Evolutionary conservation across 768 basidiomycete genomes (phyloP), one percentile per base, ranked within the genome.

Genomic region (Paxillus rubicundulus): DNA sequence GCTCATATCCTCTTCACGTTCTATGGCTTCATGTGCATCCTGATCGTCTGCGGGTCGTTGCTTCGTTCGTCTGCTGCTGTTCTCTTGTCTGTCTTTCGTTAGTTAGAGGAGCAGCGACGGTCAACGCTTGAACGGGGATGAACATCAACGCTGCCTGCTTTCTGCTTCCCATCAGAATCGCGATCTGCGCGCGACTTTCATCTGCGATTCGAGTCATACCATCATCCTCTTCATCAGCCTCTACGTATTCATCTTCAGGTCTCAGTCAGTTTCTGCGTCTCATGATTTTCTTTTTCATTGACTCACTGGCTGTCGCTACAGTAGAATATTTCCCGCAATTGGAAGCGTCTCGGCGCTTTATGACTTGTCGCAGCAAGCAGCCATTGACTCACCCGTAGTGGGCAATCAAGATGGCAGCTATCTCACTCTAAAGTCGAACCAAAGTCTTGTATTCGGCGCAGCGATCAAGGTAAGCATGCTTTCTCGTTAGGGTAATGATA

Each of bases 361-460:
- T 57, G 71, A 77, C 45, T 67, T 84, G 20, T 71, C 84, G 0
- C 66, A 73, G 2, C 64, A 72, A 28, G 82, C 82, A 3, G 74
- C 72, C 1, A 49, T 64, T 2, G 70, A 74, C n/a, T 63, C 65
- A 1, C 81, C 82, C 0, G 80, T 82, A 0, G 54, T 53, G 0
- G 80, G 82, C 8, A 83, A 81, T 55, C 56, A 71, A 39, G 68
- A 72, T 14, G 80, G 82, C 5, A 78, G 77, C 47, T 83, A 82
- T 56, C 53, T 82, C 32, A 83, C 82, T 0, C 78, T 84, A 76
- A 79, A 79, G 56, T 80, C 79, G 14, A 72, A 75, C 39, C 70
- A 74, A 51, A 76, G 71, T 6, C 61, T 78, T 18, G 70, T 77
- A 12, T 76, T 77, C 40, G 76, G 74, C 48, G 70, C 70, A 17